Evolutionary conservation across 306 rosid species (phyloP).

Genomic region (Acacia crassicarpa): DNA sequence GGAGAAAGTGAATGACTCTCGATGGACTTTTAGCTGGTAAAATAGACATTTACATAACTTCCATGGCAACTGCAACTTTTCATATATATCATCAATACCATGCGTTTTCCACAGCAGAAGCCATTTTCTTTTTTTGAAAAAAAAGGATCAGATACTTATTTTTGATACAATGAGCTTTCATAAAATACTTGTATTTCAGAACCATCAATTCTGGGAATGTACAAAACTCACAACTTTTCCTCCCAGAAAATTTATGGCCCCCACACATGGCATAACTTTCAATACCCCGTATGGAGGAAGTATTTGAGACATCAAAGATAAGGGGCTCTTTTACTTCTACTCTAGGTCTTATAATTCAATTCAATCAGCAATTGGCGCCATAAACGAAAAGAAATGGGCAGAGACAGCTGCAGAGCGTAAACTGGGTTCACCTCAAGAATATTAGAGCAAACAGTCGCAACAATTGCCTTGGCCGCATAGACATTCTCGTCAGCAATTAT

Average conservation of each 20-base stretch:
- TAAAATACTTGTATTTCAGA: neutral
- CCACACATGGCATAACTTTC: slow-evolving; percentile 2
- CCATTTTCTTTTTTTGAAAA: too few species aligned
- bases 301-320: neutral
- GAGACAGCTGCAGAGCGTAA: slow-evolving; percentile 51
- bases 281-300: neutral
- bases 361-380: slow-evolving; percentile 43
- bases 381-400: slow-evolving; percentile 36
- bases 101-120: too few species aligned
- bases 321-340: neutral
- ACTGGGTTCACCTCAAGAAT: slow-evolving; percentile 90
- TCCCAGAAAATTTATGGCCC: slow-evolving; percentile 2
- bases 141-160: too few species aligned
- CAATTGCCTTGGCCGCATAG: slow-evolving; percentile 64
- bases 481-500: slow-evolving; percentile 83
- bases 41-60: too few species aligned
- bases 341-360: slow-evolving; percentile 45
- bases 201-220: slow-evolving; percentile 13
- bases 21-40: too few species aligned
- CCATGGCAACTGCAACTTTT: too few species aligned
- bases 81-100: too few species aligned
- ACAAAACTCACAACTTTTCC: slow-evolving; percentile 25
- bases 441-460: slow-evolving; percentile 65
- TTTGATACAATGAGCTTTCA: neutral
- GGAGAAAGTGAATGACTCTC: too few species aligned